Base-by-base conservation (phyloP, 2,329 filamentous ascomycete genomes). In the Stachybotrys chartarum region DNA sequence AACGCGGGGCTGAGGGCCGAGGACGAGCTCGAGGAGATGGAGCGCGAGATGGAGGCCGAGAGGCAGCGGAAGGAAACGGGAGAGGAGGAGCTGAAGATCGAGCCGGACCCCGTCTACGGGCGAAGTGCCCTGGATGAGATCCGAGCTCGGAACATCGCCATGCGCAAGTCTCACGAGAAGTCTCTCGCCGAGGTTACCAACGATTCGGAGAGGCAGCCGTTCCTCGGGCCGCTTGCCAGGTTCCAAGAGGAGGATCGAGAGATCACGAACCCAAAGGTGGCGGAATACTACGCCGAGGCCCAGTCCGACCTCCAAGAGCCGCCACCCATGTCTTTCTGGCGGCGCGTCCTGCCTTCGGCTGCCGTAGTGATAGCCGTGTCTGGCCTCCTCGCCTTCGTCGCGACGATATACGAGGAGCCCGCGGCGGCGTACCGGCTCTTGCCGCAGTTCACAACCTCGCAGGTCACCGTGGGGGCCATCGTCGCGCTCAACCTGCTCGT, bases 381-480 rank as follows among this genome's bases (percentile, higher is more conserved):
- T 18, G 72, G 71, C 1, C 70, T 70, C 55, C 72, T 76, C 50
- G 70, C 70, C 6, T 70, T 72, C 17, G 72, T 79, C 47, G 72
- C 76, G n/a, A 64, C 68, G 30, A 67, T 78, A 49, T 85, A 85
- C 65, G 72, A 78, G 56, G 79, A 82, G 48, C 81, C 82, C 7
- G 77, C 78, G 11, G 72, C 57, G 64, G 73, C 61, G 11, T 71
- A 76, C 55, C 75, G 87, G 51, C 62, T 88, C 44, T 82, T 80
- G 65, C 83, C 82, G 2, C 80, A 85, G 46, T 70, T 86, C 2
- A 80, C 85, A 1, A 81, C 85, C 2, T 78, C 85, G 14, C 76
- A 80, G 3, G 83, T 84, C 12, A 90, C 89, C 3, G 74, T 90
- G n/a, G 73, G 77, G 39, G 72, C 75, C 7, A 69, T 93, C 47